A percentile compares a stretch with the other conserved stretches of the same genome.
These are phyloP conservation scores for Boletus subparvulus DNA, from an alignment of 768 basidiomycete genomes.

Conservation along the genomic window DNA sequence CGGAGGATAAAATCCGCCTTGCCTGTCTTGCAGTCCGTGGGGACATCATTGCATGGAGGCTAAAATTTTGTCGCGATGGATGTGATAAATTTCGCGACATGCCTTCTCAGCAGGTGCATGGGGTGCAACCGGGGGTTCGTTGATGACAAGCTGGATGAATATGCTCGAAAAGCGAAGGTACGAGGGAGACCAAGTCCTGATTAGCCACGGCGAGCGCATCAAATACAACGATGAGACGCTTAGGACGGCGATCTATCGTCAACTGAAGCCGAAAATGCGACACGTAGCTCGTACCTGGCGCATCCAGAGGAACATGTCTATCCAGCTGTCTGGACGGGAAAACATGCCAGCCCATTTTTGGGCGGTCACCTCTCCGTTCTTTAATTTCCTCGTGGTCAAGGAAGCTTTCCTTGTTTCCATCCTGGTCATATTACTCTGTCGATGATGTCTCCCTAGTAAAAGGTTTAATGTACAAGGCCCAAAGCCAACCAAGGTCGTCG, in stretches of 20 bases:
- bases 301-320: not conserved
- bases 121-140: not conserved
- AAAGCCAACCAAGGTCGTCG: conserved; percentile 1
- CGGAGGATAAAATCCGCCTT: not conserved
- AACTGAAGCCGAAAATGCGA: not conserved
- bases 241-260: not conserved
- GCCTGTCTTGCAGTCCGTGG: conserved; percentile 1
- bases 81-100: not conserved
- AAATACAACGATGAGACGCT: not conserved
- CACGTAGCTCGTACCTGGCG: not conserved
- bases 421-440: conserved; percentile 1
- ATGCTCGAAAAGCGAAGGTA: not conserved
- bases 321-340: conserved; percentile 8
- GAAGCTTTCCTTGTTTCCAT: not conserved
- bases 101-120: not conserved
- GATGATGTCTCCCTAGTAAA: not conserved
- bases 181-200: not conserved
- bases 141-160: conserved; percentile 5
- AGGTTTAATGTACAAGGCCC: not conserved
- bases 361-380: conserved; percentile 1
- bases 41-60: not conserved
- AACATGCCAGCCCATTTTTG: conserved; percentile 3
- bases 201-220: not conserved
- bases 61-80: not conserved
- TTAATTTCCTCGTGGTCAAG: not conserved